A percentile compares a stretch with the other conserved stretches of the same genome.
Evolutionary conservation across 2,329 filamentous ascomycete genomes (phyloP).

Genomic region (Torrubiellomyces zombiae): DNA sequence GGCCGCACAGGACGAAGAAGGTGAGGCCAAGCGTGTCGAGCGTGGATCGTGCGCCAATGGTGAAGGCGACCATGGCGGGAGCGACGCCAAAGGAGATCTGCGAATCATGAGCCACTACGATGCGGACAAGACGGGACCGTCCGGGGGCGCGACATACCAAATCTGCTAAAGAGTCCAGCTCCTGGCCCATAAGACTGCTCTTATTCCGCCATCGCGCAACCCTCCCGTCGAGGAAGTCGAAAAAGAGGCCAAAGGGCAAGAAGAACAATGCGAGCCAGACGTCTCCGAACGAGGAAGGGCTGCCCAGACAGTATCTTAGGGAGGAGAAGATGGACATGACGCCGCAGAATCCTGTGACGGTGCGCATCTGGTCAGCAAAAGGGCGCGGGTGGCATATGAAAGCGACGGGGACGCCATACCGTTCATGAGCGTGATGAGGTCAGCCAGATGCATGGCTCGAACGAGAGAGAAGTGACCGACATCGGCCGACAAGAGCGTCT

Average conservation of each 20-base stretch:
- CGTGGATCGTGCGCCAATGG: constrained; percentile 70
- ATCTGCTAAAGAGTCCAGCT: constrained; percentile 89
- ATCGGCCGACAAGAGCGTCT: constrained; percentile 51
- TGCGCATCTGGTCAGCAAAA: constrained; percentile 3
- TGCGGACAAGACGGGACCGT: too few species aligned
- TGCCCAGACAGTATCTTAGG: constrained; percentile 75
- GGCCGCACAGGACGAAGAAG: constrained; percentile 87
- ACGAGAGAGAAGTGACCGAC: constrained; percentile 58
- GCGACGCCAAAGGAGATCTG: constrained; percentile 93
- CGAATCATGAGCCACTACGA: too few species aligned
- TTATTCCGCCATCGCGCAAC: constrained; percentile 94
- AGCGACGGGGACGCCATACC: too few species aligned
- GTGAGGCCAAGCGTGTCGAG: constrained; percentile 66
- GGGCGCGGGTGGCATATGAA: background rate
- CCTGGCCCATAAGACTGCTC: constrained; percentile 94
- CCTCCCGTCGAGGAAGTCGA: constrained; percentile 95
- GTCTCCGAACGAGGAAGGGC: constrained; percentile 46
- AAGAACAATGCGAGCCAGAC: constrained; percentile 73
- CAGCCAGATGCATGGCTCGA: constrained; percentile 57
- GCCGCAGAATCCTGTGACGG: constrained; percentile 51
- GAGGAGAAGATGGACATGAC: constrained; percentile 94
- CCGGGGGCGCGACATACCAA: constrained; percentile 59
- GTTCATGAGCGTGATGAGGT: constrained; percentile 73
- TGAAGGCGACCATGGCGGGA: constrained; percentile 74
- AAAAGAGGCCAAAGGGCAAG: constrained; percentile 87